Evolutionary conservation across 1,284 basidiomycete genomes (phyloP).

Genomic region (Coniferiporia weirii): DNA sequence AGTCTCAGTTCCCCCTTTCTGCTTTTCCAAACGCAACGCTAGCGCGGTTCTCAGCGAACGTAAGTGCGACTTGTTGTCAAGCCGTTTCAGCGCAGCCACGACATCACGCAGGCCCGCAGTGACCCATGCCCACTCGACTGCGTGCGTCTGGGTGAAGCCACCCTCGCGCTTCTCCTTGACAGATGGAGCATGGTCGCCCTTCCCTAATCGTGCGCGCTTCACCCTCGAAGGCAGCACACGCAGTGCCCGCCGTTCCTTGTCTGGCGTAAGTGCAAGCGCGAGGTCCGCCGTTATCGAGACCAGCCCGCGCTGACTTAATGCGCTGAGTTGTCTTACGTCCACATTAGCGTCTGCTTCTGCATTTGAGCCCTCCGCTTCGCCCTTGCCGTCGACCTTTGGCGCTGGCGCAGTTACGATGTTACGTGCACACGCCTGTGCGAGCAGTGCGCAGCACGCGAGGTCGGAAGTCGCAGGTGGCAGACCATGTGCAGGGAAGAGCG

Average conservation of each 20-base stretch:
- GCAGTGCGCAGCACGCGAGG: slow-evolving; percentile 16
- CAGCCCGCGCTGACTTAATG: not conserved
- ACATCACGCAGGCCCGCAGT: slow-evolving; percentile 2
- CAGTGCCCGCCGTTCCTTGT: not conserved
- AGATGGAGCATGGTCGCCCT: not conserved
- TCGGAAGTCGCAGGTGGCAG: slow-evolving; percentile 18
- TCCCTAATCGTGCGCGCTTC: not conserved
- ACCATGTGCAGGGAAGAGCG: slow-evolving; percentile 18
- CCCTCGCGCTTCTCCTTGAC: slow-evolving; percentile 1
- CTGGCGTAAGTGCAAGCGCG: not conserved
- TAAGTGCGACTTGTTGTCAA: not conserved
- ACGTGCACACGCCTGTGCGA: slow-evolving; percentile 19
- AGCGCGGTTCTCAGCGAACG: not conserved
- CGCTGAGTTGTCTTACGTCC: too few species aligned
- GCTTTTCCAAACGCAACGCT: not conserved
- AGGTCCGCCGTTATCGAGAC: not conserved
- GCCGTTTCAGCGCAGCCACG: not conserved
- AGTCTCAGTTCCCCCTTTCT: not conserved
- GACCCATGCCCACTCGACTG: slow-evolving; percentile 12
- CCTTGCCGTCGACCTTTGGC: not conserved
- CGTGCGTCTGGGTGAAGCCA: slow-evolving; percentile 9
- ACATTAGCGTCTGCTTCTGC: too few species aligned
- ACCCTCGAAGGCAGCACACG: not conserved
- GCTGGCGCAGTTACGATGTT: not conserved
- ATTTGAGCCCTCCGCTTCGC: not conserved